phyloP scores from a whole-genome alignment of 2,329 filamentous ascomycete species.

The Eurotiales sp. region DNA sequence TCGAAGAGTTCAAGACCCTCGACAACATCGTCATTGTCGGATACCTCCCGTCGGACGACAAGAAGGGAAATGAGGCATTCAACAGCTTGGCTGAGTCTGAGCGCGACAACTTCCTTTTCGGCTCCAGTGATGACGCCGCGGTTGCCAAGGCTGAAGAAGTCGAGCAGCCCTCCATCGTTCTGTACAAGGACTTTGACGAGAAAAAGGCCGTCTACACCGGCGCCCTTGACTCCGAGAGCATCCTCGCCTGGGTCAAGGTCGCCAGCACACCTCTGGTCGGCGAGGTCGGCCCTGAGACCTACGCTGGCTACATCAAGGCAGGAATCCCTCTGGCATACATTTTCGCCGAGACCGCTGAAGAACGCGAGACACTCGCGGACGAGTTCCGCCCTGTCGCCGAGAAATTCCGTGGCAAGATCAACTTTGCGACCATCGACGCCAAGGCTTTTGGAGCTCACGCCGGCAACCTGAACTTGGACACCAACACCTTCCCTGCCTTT shows the following conservation, averaged over 20 bases:
- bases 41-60: constrained; percentile 76
- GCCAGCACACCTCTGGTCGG: constrained; percentile 86
- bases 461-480: constrained; percentile 93
- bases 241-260: constrained; percentile 78
- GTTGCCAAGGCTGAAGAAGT: constrained; percentile 89
- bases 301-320: constrained; percentile 86
- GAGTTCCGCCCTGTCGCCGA: constrained; percentile 81
- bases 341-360: constrained; percentile 87
- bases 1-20: constrained; percentile 95
- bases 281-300: constrained; percentile 95
- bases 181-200: constrained; percentile 98
- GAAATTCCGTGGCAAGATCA: constrained; percentile 89
- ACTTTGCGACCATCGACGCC: constrained; percentile 97
- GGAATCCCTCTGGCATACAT: constrained; percentile 95
- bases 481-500: constrained; percentile 93
- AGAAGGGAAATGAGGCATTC: constrained; percentile 84
- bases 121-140: constrained; percentile 74
- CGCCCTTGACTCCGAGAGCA: constrained; percentile 75
- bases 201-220: constrained; percentile 82
- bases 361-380: constrained; percentile 74
- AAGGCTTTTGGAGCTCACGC: constrained; percentile 92
- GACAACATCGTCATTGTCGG: constrained; percentile 95
- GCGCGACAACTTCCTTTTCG: constrained; percentile 90
- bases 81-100: constrained; percentile 66
- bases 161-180: constrained; percentile 77